phyloP scores from a whole-genome alignment of 2,329 filamentous ascomycete species.

The Neocatenulostroma microsporum region DNA sequence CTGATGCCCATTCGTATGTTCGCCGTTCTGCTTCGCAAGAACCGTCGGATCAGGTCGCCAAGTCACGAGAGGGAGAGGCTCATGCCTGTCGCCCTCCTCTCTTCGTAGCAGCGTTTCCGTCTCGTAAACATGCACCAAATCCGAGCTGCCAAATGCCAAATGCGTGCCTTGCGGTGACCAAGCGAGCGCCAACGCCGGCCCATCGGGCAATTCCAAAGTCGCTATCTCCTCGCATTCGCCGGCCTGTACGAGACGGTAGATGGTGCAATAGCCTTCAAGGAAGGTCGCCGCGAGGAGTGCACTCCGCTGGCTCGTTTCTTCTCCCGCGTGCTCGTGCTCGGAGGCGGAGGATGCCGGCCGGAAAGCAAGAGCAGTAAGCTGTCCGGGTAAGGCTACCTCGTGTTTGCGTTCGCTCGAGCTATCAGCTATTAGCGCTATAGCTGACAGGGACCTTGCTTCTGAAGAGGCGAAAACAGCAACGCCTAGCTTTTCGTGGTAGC shows the following conservation, averaged over 20 bases:
- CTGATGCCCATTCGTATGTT: constrained; percentile 13
- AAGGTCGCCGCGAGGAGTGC: constrained; percentile 33
- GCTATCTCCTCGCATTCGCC: constrained; percentile 14
- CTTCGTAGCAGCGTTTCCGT: constrained; percentile 13
- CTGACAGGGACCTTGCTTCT: constrained; percentile 23
- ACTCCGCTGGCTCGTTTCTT: constrained; percentile 12
- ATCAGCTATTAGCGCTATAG: no score
- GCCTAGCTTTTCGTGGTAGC: constrained; percentile 27
- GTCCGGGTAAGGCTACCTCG: constrained; percentile 15
- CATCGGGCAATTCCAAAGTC: constrained; percentile 17
- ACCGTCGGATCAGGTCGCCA: constrained; percentile 22
- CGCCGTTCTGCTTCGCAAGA: constrained; percentile 10
- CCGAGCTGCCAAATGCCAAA: constrained; percentile 38
- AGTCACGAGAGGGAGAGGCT: constrained; percentile 15
- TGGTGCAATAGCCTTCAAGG: constrained; percentile 31
- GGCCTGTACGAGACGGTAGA: constrained; percentile 31
- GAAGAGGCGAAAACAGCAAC: constrained; percentile 30
- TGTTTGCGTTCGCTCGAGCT: no score
- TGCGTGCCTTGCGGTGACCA: constrained; percentile 39
- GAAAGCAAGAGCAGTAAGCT: constrained; percentile 36
- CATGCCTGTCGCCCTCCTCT: constrained; percentile 11
- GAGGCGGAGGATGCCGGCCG: constrained; percentile 19
- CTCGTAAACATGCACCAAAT: constrained; percentile 40
- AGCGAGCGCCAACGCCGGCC: constrained; percentile 33
- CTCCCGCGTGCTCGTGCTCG: background rate